Evolutionary conservation across 352 stramenopile species (phyloP), one percentile per base, ranked within the genome.

Genomic region (Lagenidium giganteum): DNA sequence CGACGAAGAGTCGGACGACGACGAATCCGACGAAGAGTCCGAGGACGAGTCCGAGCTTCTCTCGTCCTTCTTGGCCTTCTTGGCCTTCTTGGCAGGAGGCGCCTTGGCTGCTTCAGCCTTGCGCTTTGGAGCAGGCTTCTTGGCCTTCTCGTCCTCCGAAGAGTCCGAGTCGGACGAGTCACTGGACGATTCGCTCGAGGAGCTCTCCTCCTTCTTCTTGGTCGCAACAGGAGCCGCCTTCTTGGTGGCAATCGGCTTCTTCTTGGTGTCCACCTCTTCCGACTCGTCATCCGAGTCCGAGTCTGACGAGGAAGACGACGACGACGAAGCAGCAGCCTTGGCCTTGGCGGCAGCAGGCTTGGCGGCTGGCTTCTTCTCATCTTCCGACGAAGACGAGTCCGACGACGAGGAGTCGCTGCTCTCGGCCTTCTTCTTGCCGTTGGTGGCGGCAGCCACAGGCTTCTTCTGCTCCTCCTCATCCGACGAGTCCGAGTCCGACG

Each of bases 1-100:
- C 31, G 56, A 68, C 0, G 46, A 52, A 4, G 74, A 85, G 39
- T 77, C 67, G 12, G 71, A 86, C 7, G 62, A 76, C 17, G 63
- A 72, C 2, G 64, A 81, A 20, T 70, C 42, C 4, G 33, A 65
- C 0, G 67, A 84, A 1, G 55, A 69, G 29, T 65, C 49, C 9
- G 71, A 84, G 45, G 52, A 69, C 0, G 55, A 65, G 33, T 45
- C 36, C 30, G 42, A 50, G 32, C 35, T 57, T 30, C 54, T 82
- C 54, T 46, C 59, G 27, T 43, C 57, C 36, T 54, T 49, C 50
- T 67, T 68, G 18, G 44, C 36, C 48, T 79, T 70, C 43, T 67
- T 70, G 28, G 67, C 54, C 9, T 37, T 45, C 46, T 54, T 48
- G 12, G 46, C 54, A 30, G 50, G 36, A 33, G 45, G 24, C 31